Base-by-base conservation (phyloP, 148 eudicot genomes). In the Dysphania ambrosioides region DNA sequence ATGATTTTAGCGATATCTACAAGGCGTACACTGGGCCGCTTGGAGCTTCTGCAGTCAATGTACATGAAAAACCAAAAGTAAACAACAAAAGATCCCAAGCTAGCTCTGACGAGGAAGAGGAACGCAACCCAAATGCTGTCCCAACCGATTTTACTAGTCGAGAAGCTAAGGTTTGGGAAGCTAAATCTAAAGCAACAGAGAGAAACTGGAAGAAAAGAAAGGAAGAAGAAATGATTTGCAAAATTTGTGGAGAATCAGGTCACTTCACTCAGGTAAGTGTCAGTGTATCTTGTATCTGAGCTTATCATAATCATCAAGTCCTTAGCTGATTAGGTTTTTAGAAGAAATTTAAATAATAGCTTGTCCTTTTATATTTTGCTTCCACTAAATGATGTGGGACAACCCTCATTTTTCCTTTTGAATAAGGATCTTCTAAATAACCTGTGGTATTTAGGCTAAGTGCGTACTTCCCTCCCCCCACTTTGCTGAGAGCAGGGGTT, bases 61-160 rank as follows among this genome's bases (percentile, higher is more conserved):
- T 38, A 30, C 86, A 85, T 56, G 94, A 96, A 10, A 87, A 74
- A 40, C 83, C 83, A 60, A 77, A 73, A 64, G 67, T 83, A 51
- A 83, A 73, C 47, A 85, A 61, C 53, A 89, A 90, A 83, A 86
- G 86, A 78, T 84, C 97, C 21, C 89, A 68, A 77, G 86, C 82
- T 24, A 82, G 85, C 73, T 87, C 92, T 21, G 97, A 90, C 59
- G 99, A 90, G 68, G 99, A 92, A 85, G 93, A 92, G 73, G 95
- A 89, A 60, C 87, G 80, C 56, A 97, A 96, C 73, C 99, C 99
- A 32, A 90, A 92, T 92, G 99, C 99, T 76, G 91, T 96, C 56
- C 99, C 99, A n/a, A 96, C 99, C 2, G 99, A 91, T 87, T 96
- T 96, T 78, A 96, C 99, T 57, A 96, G 99, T 72, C 87, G 99